A percentile compares a stretch with the other conserved stretches of the same genome.
Evolutionary conservation across 495 filamentous ascomycete species (phyloP).

Genomic region (Neurospora sp.): DNA sequence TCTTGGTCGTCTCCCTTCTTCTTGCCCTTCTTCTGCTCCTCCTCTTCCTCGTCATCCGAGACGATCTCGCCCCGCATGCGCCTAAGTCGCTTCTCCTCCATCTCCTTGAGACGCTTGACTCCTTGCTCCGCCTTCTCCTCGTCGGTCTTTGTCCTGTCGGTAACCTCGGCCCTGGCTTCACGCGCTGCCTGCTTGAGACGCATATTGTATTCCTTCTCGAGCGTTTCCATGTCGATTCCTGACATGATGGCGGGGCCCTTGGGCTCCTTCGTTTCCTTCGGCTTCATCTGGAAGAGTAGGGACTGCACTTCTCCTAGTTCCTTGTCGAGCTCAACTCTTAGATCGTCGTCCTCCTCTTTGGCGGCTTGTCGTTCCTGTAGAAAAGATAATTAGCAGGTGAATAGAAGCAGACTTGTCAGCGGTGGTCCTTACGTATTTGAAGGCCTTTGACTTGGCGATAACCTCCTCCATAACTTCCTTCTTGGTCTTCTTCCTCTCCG

Average conservation of each 20-base stretch:
- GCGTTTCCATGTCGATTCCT: slow-evolving; percentile 50
- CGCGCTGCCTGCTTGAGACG: slow-evolving; percentile 68
- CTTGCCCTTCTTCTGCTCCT: slow-evolving; percentile 36
- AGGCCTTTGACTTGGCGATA: slow-evolving; percentile 90
- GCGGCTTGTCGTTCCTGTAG: slow-evolving; percentile 56
- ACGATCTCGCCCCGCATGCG: slow-evolving; percentile 62
- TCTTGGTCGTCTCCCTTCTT: slow-evolving; percentile 23
- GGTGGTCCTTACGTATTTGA: slow-evolving; percentile 63
- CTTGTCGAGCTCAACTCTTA: slow-evolving; percentile 47
- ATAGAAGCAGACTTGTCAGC: not conserved
- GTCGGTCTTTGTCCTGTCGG: slow-evolving; percentile 80
- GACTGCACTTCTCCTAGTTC: slow-evolving; percentile 70
- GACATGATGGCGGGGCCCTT: slow-evolving; percentile 45
- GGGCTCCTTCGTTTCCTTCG: slow-evolving; percentile 40
- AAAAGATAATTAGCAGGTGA: not conserved
- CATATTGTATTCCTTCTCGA: slow-evolving; percentile 78
- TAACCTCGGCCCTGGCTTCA: slow-evolving; percentile 73
- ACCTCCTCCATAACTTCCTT: slow-evolving; percentile 95
- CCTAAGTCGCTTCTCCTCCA: slow-evolving; percentile 65
- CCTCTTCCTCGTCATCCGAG: slow-evolving; percentile 41
- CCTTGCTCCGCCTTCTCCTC: slow-evolving; percentile 76
- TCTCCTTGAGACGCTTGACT: slow-evolving; percentile 58
- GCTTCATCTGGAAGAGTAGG: slow-evolving; percentile 43
- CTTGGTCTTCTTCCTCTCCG: slow-evolving; percentile 81
- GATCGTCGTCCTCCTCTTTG: slow-evolving; percentile 89